Conservation (phyloP, 148 eudicot species). For the Rheum nobile region DNA sequence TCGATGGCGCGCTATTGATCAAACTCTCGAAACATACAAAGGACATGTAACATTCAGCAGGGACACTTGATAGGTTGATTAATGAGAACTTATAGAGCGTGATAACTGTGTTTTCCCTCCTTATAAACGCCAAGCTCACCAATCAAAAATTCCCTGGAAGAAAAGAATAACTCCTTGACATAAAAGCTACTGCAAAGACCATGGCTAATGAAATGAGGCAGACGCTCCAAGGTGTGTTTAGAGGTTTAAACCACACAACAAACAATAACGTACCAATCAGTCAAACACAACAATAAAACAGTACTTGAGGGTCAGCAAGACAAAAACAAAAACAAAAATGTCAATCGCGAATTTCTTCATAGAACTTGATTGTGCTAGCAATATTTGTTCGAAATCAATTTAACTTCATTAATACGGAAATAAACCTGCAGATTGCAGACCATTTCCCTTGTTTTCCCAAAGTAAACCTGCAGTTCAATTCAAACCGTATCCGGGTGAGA, state of each 20-base stretch:
- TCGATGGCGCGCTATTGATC: no score
- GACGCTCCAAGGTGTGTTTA: background rate
- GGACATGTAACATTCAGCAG: no score
- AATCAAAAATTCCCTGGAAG: background rate
- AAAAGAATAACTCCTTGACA: background rate
- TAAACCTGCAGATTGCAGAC: constrained; percentile 85
- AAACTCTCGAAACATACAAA: no score
- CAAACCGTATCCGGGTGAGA: background rate
- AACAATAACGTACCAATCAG: background rate
- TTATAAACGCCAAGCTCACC: no score
- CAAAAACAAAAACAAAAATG: background rate
- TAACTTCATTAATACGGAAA: background rate
- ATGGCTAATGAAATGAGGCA: background rate
- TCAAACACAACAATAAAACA: background rate
- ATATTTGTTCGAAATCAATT: background rate
- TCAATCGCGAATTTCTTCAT: background rate
- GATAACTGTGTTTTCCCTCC: no score
- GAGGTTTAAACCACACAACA: background rate
- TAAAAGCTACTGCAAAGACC: background rate
- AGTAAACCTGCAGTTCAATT: constrained; percentile 52
- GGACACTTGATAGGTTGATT: no score
- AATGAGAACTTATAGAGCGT: no score
- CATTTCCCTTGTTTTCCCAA: constrained; percentile 99
- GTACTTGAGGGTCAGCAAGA: background rate
- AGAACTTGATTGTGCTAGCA: background rate